Evolutionary conservation across 2,329 filamentous ascomycete species (phyloP), one percentile per base, ranked within the genome.

Genomic region (Verticillium isaacii): DNA sequence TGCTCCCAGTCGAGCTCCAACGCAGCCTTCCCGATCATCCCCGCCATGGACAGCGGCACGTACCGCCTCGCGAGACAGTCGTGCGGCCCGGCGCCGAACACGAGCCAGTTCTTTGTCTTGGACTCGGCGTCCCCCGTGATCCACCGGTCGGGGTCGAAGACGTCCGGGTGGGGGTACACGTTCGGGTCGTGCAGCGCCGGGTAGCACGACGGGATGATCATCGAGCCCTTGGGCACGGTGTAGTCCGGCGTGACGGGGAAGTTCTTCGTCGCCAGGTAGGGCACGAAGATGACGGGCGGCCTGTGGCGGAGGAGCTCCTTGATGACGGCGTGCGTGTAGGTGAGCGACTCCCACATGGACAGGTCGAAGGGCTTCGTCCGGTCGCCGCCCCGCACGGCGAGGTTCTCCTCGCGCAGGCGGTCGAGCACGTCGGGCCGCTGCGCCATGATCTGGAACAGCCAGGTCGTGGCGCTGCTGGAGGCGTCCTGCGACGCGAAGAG

Each of bases 401-500:
- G 70, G 55, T 84, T 83, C 65, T 84, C 81, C 34, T 77, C 71
- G 2, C 81, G 77, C 2, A 84, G 32, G 1, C 74, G 74, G 19
- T 77, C 68, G 0, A 83, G 72, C 0, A 84, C 75, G 54, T 83
- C 81, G 0, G 80, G 80, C 2, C 80, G 67, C 61, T 84, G 80
- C 2, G 81, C 81, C 1, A 83, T 71, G 36, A 82, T 71, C 62
- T 84, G 81, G 69, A 84, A 84, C 0, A 83, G 66, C 80, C 80
- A 84, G 0, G 78, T 83, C 0, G 81, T 83, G 9, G 82, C 75
- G 61, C 81, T 83, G 68, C 80, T 82, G 0, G 79, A 82, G 1
- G 81, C 82, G 64, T 84, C 81, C 62, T 84, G 81, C 0, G 81
- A 82, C 0, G 82, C 81, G 57, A 84, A 84, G 14, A 84, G 71